Evolutionary conservation across 345 rosid genomes (phyloP).

Genomic region (Odontarrhena argentea): DNA sequence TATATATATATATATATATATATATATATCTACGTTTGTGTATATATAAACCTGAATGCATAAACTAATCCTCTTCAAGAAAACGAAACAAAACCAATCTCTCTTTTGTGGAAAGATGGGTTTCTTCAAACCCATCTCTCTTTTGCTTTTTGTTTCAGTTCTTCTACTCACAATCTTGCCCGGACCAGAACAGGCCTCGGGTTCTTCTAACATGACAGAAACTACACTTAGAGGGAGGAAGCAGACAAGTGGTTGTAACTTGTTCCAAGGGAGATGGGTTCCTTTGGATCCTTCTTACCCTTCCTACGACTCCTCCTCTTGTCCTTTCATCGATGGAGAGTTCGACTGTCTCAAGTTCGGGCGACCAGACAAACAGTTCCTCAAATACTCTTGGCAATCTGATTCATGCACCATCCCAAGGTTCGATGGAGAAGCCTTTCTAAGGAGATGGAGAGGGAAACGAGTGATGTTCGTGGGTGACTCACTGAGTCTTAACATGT

Average conservation of each 20-base stretch:
- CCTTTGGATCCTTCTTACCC: slow-evolving; percentile 61
- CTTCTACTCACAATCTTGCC: slow-evolving; percentile 34
- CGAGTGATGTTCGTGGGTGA: slow-evolving; percentile 98
- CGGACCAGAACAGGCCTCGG: slow-evolving; percentile 9
- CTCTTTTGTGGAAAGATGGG: slow-evolving; percentile 40
- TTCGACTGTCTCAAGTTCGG: slow-evolving; percentile 77
- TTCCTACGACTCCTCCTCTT: slow-evolving; percentile 54
- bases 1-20: not conserved
- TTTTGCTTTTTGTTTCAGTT: slow-evolving; percentile 29
- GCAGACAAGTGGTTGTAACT: slow-evolving; percentile 62
- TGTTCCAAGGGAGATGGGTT: slow-evolving; percentile 79
- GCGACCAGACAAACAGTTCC: slow-evolving; percentile 75
- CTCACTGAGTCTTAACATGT: slow-evolving; percentile 84
- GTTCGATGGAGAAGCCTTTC: slow-evolving; percentile 70
- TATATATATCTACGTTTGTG: slow-evolving; percentile 11
- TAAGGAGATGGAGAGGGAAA: slow-evolving; percentile 83
- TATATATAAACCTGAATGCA: slow-evolving; percentile 30
- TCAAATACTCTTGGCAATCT: slow-evolving; percentile 84
- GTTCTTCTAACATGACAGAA: not conserved
- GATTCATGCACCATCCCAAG: slow-evolving; percentile 68
- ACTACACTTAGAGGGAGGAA: slow-evolving; percentile 46
- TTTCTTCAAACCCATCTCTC: slow-evolving; percentile 32
- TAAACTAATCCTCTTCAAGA: slow-evolving; percentile 17
- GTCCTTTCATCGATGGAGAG: slow-evolving; percentile 78
- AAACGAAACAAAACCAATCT: not conserved